Conservation (phyloP, 345 rosid genomes). For the Eutrema heterophyllum region DNA sequence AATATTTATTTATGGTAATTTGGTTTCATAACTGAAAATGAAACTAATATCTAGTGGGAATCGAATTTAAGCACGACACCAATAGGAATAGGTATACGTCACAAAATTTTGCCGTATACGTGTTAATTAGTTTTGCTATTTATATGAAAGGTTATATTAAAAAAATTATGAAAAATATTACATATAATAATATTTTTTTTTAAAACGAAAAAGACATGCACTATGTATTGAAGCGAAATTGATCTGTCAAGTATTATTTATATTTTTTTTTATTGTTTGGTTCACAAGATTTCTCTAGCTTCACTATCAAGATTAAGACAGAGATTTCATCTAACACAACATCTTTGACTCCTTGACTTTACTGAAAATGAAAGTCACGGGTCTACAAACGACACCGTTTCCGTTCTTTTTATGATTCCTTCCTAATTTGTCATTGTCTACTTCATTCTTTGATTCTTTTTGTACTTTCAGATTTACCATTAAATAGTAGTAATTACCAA, state of each 20-base stretch:
- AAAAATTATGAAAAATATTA: background rate
- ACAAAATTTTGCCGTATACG: background rate
- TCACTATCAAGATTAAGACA: slow-evolving; percentile 27
- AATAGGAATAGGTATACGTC: background rate
- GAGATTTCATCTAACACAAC: slow-evolving; percentile 16
- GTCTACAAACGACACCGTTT: slow-evolving; percentile 21
- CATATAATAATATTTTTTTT: background rate
- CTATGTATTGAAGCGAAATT: slow-evolving; percentile 3
- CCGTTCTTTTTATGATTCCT: slow-evolving; percentile 13
- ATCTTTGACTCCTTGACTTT: slow-evolving; percentile 17
- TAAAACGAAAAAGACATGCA: slow-evolving; percentile 13
- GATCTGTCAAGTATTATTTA: background rate
- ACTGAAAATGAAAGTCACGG: slow-evolving; percentile 24
- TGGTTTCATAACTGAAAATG: background rate
- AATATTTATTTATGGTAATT: background rate
- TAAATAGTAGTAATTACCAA: background rate
- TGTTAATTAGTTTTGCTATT: background rate
- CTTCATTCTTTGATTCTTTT: slow-evolving; percentile 12
- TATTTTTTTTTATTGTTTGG: background rate
- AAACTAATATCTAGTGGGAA: background rate
- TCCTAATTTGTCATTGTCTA: slow-evolving; percentile 11
- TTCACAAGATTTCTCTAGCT: slow-evolving; percentile 10
- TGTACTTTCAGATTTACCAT: background rate
- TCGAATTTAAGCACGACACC: background rate
- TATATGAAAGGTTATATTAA: background rate